Evolutionary conservation across 139 green algal species (phyloP).

Genomic region (Eudorina sp.): DNA sequence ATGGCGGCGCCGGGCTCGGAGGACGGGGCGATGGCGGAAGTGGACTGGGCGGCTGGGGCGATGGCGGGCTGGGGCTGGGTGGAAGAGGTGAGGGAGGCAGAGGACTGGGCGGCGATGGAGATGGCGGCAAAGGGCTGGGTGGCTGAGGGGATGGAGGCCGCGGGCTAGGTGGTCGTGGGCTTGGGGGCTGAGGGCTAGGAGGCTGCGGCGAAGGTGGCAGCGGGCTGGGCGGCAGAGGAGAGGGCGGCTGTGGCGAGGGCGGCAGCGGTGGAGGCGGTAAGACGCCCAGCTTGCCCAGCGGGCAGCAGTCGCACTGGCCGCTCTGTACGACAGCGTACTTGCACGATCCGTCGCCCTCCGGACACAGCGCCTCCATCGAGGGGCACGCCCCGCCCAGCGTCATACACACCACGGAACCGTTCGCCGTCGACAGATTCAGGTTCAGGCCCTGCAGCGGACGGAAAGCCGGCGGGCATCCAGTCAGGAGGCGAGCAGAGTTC

Average conservation of each 20-base stretch:
- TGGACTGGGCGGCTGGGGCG: neutral
- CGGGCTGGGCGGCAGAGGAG: neutral
- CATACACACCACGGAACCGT: slow-evolving; percentile 47
- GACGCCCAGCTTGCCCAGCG: slow-evolving; percentile 29
- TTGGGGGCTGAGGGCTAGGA: neutral
- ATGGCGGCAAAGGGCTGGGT: neutral
- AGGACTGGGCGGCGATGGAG: neutral
- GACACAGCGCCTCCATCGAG: slow-evolving; percentile 38
- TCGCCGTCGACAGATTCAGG: slow-evolving; percentile 27
- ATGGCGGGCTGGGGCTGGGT: neutral
- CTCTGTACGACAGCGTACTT: slow-evolving; percentile 37
- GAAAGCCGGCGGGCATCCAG: no score
- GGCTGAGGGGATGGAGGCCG: neutral
- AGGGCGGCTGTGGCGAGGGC: neutral
- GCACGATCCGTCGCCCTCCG: slow-evolving; percentile 35
- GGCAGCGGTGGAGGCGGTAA: slow-evolving; percentile 40
- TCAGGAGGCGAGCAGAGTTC: no score
- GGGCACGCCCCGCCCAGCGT: slow-evolving; percentile 1
- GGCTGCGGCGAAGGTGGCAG: neutral
- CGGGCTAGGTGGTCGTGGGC: neutral
- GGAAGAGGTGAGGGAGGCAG: neutral
- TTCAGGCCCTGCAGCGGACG: slow-evolving; percentile 36
- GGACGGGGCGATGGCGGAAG: neutral
- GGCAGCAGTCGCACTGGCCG: slow-evolving; percentile 52
- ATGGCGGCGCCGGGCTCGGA: neutral